A percentile compares a stretch with the other conserved stretches of the same genome.
phyloP scores from a whole-genome alignment of 345 rosid genomes.

The Eucalyptus cladocalyx region DNA sequence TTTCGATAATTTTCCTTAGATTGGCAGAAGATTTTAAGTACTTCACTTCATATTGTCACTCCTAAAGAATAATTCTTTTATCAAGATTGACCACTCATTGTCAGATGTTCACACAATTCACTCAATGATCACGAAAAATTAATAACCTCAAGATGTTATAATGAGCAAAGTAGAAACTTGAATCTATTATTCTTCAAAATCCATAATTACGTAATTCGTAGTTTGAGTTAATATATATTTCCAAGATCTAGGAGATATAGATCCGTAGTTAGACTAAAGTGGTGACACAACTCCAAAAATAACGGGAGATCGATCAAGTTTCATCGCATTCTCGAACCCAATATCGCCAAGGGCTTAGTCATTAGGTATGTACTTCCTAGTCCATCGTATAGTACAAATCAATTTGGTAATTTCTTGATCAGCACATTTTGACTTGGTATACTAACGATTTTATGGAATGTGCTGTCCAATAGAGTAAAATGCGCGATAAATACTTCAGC shows the following conservation, averaged over 20 bases:
- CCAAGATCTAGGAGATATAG: not conserved
- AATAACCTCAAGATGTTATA: not conserved
- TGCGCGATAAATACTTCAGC: not conserved
- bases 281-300: not conserved
- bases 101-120: not conserved
- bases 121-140: not conserved
- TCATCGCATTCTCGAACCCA: not conserved
- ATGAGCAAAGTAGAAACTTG: not conserved
- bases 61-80: not conserved
- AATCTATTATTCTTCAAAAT: not conserved
- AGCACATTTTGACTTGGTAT: not conserved
- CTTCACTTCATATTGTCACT: not conserved
- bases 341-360: not conserved
- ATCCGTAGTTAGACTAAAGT: not conserved
- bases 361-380: not conserved
- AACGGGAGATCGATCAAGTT: not conserved
- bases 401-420: not conserved
- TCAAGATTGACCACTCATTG: not conserved
- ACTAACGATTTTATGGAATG: not conserved
- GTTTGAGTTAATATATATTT: not conserved
- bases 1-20: too few species aligned
- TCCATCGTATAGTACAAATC: not conserved
- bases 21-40: not conserved
- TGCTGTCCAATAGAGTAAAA: not conserved
- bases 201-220: not conserved